Evolutionary conservation across 2,329 filamentous ascomycete genomes (phyloP).

Genomic region (Zasmidium cellare): DNA sequence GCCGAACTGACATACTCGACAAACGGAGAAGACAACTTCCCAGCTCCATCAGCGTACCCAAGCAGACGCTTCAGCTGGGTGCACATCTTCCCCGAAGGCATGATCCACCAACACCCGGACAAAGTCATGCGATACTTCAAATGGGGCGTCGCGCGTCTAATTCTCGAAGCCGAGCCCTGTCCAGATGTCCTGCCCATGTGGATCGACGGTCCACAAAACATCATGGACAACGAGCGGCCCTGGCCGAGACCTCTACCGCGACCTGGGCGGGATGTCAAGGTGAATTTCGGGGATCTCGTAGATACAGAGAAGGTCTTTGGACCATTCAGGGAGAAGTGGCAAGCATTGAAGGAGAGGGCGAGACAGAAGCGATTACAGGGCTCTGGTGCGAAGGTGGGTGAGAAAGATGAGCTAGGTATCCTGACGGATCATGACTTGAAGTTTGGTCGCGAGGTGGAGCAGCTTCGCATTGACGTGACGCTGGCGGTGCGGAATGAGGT

Average conservation of each 20-base stretch:
- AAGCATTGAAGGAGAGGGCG: constrained; percentile 59
- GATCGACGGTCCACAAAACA: constrained; percentile 81
- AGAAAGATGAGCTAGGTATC: constrained; percentile 50
- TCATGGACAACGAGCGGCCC: constrained; percentile 81
- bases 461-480: constrained; percentile 78
- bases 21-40: constrained; percentile 64
- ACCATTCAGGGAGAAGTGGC: constrained; percentile 74
- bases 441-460: constrained; percentile 71
- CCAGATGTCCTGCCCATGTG: constrained; percentile 93
- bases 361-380: constrained; percentile 43
- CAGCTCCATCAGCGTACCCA: constrained; percentile 70
- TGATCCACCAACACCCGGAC: constrained; percentile 81
- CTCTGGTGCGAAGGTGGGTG: constrained; percentile 8
- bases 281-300: constrained; percentile 78
- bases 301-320: constrained; percentile 75
- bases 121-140: constrained; percentile 93
- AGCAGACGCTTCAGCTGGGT: constrained; percentile 78
- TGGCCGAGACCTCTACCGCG: constrained; percentile 83
- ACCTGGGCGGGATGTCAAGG: constrained; percentile 65
- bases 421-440: constrained; percentile 67
- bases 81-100: constrained; percentile 94
- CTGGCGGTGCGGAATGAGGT: constrained; percentile 76
- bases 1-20: constrained; percentile 63
- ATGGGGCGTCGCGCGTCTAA: constrained; percentile 90
- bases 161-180: constrained; percentile 83